Evolutionary conservation across 2,329 filamentous ascomycete genomes (phyloP).

Genomic region (Claviceps paspali): DNA sequence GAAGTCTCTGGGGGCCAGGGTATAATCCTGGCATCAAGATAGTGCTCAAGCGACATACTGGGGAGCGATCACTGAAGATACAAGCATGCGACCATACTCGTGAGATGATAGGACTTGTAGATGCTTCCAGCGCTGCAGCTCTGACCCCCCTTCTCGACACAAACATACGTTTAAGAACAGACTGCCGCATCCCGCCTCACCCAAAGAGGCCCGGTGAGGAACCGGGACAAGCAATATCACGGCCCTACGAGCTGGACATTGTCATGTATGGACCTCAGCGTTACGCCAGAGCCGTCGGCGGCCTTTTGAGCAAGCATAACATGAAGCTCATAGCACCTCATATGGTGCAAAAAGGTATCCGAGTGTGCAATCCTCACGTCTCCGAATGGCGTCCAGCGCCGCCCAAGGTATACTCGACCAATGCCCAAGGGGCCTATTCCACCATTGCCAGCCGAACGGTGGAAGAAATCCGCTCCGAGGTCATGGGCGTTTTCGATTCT

Average conservation of each 20-base stretch:
- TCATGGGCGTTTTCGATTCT: conserved; percentile 76
- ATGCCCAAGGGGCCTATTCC: conserved; percentile 13
- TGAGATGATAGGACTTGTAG: conserved; percentile 61
- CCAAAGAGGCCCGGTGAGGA: conserved; percentile 48
- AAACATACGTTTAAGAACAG: conserved; percentile 48
- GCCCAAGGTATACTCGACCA: conserved; percentile 18
- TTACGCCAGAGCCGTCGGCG: conserved; percentile 49
- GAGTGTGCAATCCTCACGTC: conserved; percentile 64
- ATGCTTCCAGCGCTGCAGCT: conserved; percentile 48
- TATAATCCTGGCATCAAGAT: conserved; percentile 66
- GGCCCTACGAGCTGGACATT: conserved; percentile 48
- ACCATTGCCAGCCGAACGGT: conserved; percentile 42
- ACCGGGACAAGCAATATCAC: conserved; percentile 46
- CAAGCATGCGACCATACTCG: conserved; percentile 58
- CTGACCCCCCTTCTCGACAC: conserved; percentile 62
- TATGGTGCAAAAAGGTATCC: conserved; percentile 50
- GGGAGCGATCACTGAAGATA: conserved; percentile 44
- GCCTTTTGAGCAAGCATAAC: conserved; percentile 45
- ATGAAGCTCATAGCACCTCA: conserved; percentile 53
- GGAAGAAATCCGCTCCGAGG: conserved; percentile 75
- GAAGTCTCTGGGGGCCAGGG: conserved; percentile 38
- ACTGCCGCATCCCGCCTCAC: conserved; percentile 54
- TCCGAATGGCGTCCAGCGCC: conserved; percentile 29
- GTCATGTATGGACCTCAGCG: conserved; percentile 67
- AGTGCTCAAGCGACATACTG: conserved; percentile 43